Percentiles rank a stretch among this genome's conserved stretches.
Evolutionary conservation across 352 stramenopile genomes (phyloP).

Genomic region (Globisporangium orthogonon): DNA sequence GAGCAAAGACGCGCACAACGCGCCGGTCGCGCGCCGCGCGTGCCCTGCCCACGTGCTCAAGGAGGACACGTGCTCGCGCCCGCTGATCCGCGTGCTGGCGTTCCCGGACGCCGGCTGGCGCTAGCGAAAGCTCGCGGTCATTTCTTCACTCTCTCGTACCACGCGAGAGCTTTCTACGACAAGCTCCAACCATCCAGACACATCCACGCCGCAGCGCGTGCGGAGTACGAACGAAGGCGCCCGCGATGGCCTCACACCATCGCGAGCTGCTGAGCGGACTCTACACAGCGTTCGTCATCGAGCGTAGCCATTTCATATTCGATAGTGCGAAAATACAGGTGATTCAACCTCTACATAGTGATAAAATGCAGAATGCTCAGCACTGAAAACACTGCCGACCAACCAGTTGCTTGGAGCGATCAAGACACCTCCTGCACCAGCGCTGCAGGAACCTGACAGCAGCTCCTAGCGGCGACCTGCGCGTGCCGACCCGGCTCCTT

Average conservation of each 20-base stretch:
- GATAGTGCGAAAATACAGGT: too few species aligned
- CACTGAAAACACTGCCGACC: background rate
- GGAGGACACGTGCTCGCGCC: constrained; percentile 63
- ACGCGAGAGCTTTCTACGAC: background rate
- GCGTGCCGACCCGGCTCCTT: too few species aligned
- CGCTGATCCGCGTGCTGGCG: constrained; percentile 42
- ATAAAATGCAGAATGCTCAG: background rate
- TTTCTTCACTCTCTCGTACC: background rate
- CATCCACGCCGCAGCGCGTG: too few species aligned
- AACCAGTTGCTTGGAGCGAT: background rate
- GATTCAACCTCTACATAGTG: background rate
- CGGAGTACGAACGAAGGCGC: background rate
- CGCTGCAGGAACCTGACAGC: too few species aligned
- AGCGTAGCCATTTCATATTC: background rate
- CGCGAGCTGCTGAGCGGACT: background rate
- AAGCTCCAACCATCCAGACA: background rate
- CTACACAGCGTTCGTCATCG: too few species aligned
- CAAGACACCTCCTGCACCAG: too few species aligned
- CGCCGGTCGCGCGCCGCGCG: constrained; percentile 36
- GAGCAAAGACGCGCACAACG: constrained; percentile 51
- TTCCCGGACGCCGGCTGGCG: constrained; percentile 22
- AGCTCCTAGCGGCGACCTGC: too few species aligned
- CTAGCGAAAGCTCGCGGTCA: background rate
- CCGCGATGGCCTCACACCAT: constrained; percentile 2
- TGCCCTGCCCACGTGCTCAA: constrained; percentile 59